A percentile compares a stretch with the other conserved stretches of the same genome.
These are phyloP conservation scores for Glycine latifolia DNA, from an alignment of 306 rosid genomes.

Conservation along the genomic window DNA sequence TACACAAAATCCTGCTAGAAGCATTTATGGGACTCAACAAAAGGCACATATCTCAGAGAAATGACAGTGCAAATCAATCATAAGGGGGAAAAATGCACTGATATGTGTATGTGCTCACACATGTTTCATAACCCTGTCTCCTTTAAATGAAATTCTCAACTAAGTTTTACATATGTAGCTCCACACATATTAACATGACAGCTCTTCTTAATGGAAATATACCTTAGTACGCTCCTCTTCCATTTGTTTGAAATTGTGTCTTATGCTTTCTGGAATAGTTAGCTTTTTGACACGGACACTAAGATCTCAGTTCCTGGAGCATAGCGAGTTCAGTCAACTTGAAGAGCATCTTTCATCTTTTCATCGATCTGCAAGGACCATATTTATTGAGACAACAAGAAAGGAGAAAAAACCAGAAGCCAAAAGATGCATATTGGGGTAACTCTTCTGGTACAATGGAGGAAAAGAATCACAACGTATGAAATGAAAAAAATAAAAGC, in stretches of 20 bases:
- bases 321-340: constrained; percentile 88
- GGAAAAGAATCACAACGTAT: constrained; percentile 24
- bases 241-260: constrained; percentile 85
- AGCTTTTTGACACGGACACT: constrained; percentile 90
- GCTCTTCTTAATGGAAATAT: constrained; percentile 23
- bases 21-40: constrained; percentile 2
- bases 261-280: constrained; percentile 79
- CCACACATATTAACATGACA: constrained; percentile 19
- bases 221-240: constrained; percentile 99
- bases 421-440: not conserved
- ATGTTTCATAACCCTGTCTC: constrained; percentile 13
- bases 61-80: too few species aligned
- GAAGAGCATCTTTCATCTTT: constrained; percentile 95
- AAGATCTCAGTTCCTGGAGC: constrained; percentile 94
- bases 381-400: constrained; percentile 5
- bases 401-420: constrained; percentile 24
- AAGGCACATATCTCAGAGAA: constrained; percentile 4
- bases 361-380: constrained; percentile 81
- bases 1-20: constrained; percentile 30
- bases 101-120: not conserved
- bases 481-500: not conserved
- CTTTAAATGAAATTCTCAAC: not conserved
- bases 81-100: not conserved
- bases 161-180: constrained; percentile 3
- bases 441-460: constrained; percentile 10